A percentile compares a stretch with the other conserved stretches of the same genome.
phyloP scores from a whole-genome alignment of 106 monocot genomes.

The Platanthera guangdongensis region DNA sequence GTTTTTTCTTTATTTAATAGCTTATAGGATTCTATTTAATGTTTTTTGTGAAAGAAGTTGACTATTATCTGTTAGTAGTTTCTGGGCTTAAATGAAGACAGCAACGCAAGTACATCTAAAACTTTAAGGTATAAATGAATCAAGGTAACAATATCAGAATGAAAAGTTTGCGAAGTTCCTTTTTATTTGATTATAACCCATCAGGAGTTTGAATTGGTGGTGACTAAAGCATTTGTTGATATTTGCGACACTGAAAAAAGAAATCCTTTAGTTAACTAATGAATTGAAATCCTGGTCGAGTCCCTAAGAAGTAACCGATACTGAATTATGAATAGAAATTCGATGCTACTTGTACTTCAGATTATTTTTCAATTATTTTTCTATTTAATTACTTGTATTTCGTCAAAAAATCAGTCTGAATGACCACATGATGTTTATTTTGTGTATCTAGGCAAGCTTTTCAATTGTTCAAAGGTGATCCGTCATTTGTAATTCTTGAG shows the following conservation, averaged over 20 bases:
- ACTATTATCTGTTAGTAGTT: not conserved
- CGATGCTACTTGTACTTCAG: not conserved
- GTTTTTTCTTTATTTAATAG: not conserved
- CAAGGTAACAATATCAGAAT: not conserved
- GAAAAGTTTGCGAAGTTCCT: not conserved
- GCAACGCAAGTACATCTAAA: not conserved
- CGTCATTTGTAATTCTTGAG: constrained; percentile 46
- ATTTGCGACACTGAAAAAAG: no score
- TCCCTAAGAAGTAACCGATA: no score
- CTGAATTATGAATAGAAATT: not conserved
- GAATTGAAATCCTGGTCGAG: not conserved
- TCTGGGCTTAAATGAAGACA: not conserved
- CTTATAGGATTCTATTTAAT: not conserved
- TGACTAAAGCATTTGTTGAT: not conserved
- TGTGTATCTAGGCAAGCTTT: constrained; percentile 75
- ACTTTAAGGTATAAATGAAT: not conserved
- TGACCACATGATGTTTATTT: constrained; percentile 8
- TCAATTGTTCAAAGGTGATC: constrained; percentile 75
- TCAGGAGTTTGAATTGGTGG: not conserved
- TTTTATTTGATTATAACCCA: not conserved
- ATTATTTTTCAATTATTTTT: not conserved
- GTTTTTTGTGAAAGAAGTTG: not conserved
- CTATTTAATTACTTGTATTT: constrained; percentile 1
- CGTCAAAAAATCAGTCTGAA: not conserved
- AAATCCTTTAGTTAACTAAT: not conserved